phyloP scores from a whole-genome alignment of 73 alveolate genomes.

The Paramecium biaurelia region DNA sequence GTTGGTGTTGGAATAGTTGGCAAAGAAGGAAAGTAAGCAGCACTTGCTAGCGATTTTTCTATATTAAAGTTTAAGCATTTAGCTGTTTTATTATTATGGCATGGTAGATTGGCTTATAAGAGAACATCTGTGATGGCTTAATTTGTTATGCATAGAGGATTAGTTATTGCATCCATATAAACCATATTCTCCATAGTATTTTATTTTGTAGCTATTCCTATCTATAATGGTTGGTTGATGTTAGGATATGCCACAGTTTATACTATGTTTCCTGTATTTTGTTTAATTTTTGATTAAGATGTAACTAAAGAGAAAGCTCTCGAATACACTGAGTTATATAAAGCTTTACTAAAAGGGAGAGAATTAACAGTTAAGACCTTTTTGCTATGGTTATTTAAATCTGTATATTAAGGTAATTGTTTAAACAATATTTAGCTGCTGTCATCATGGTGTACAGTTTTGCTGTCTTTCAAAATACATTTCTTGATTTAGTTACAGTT shows the following conservation, averaged over 20 bases:
- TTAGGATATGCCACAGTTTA: conserved; percentile 96
- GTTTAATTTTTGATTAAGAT: conserved; percentile 93
- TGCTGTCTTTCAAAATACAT: conserved; percentile 82
- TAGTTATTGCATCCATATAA: conserved; percentile 89
- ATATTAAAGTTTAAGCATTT: conserved; percentile 83
- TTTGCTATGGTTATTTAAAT: conserved; percentile 92
- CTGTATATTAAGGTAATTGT: neutral
- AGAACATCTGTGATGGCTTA: conserved; percentile 86
- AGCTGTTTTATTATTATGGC: conserved; percentile 91
- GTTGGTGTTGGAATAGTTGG: conserved; percentile 97
- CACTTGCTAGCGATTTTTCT: conserved; percentile 97
- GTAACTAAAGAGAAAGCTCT: conserved; percentile 76
- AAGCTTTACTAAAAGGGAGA: conserved; percentile 86
- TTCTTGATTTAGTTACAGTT: conserved; percentile 90
- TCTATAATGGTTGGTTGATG: conserved; percentile 95
- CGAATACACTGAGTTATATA: conserved; percentile 91
- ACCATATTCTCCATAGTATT: conserved; percentile 88
- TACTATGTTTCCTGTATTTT: conserved; percentile 93
- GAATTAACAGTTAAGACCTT: conserved; percentile 86
- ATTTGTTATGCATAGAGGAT: conserved; percentile 97
- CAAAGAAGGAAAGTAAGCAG: conserved; percentile 97
- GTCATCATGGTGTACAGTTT: conserved; percentile 87
- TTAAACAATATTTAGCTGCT: conserved; percentile 55
- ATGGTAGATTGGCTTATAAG: conserved; percentile 95
- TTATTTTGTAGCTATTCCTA: conserved; percentile 94